Evolutionary conservation across 2,329 filamentous ascomycete genomes (phyloP).

Genomic region (Monilinia fructicola): DNA sequence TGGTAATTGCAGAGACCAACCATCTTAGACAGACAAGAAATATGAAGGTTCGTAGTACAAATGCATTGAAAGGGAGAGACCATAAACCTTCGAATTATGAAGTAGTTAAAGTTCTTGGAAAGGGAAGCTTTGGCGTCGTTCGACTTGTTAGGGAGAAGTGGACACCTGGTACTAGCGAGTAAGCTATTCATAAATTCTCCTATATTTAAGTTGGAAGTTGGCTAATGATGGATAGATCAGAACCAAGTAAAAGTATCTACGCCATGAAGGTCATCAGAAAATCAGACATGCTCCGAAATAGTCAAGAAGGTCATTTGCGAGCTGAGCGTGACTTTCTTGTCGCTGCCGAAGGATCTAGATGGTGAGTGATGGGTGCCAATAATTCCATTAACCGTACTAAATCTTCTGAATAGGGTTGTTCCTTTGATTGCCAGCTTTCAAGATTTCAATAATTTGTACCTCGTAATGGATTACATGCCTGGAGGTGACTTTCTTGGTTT

Average conservation of each 20-base stretch:
- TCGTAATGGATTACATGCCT: constrained; percentile 98
- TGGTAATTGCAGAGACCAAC: constrained; percentile 66
- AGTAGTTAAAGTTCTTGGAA: constrained; percentile 77
- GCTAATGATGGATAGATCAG: constrained; percentile 3
- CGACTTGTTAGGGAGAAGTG: constrained; percentile 72
- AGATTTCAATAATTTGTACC: constrained; percentile 78
- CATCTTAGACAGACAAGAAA: constrained; percentile 72
- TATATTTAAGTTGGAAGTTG: not conserved
- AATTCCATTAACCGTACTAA: constrained; percentile 15
- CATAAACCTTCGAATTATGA: constrained; percentile 69
- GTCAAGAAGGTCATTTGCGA: constrained; percentile 87
- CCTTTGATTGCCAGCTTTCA: constrained; percentile 87
- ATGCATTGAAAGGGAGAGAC: constrained; percentile 44
- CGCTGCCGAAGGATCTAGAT: constrained; percentile 80
- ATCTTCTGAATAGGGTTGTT: constrained; percentile 62
- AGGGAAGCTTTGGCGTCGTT: constrained; percentile 93
- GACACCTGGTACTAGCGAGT: constrained; percentile 28
- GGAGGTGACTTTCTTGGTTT: constrained; percentile 91
- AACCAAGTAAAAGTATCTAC: constrained; percentile 60
- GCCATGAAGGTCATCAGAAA: constrained; percentile 98
- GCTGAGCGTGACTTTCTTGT: constrained; percentile 92
- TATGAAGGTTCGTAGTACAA: constrained; percentile 60
- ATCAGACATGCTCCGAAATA: constrained; percentile 84
- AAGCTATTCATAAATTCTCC: constrained; percentile 9
- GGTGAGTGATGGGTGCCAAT: constrained; percentile 48